Conservation (phyloP, 208 protist species). For the Zelonia costaricensis region DNA sequence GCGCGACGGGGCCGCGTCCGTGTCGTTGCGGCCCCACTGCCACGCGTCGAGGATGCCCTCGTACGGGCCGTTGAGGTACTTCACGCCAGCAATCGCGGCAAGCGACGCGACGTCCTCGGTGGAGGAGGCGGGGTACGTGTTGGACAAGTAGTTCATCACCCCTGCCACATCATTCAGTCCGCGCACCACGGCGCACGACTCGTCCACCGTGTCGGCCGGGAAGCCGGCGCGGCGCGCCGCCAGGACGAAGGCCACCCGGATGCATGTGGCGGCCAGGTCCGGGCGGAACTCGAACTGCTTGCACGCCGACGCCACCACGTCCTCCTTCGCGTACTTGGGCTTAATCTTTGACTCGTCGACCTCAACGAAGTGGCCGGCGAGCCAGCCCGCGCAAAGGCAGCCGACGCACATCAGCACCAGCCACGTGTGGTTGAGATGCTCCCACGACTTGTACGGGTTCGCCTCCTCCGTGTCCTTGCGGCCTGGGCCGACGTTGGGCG, state of each 20-base stretch:
- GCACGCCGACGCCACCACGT: slow-evolving; percentile 51
- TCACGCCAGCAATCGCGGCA: slow-evolving; percentile 64
- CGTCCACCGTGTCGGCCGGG: slow-evolving; percentile 54
- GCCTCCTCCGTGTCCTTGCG: slow-evolving; percentile 46
- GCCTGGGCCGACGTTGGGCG: slow-evolving; percentile 49
- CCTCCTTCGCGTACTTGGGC: slow-evolving; percentile 57
- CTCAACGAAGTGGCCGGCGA: slow-evolving; percentile 67
- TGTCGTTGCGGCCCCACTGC: slow-evolving; percentile 88
- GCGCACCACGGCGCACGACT: slow-evolving; percentile 75
- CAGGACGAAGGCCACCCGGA: slow-evolving; percentile 80
- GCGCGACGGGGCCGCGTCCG: slow-evolving; percentile 46
- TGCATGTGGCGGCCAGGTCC: slow-evolving; percentile 73
- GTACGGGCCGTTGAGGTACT: slow-evolving; percentile 71
- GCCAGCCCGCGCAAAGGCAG: slow-evolving; percentile 68
- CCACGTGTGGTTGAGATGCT: slow-evolving; percentile 86
- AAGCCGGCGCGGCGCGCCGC: slow-evolving; percentile 80
- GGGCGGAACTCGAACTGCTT: slow-evolving; percentile 83
- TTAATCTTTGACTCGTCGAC: slow-evolving; percentile 79
- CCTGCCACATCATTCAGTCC: slow-evolving; percentile 77
- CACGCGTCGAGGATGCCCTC: slow-evolving; percentile 52
- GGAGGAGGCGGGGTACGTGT: slow-evolving; percentile 42
- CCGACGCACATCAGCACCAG: slow-evolving; percentile 79
- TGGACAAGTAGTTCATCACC: slow-evolving; percentile 63
- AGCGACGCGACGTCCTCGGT: slow-evolving; percentile 76
- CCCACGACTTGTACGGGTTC: slow-evolving; percentile 89